Evolutionary conservation across 2,329 filamentous ascomycete genomes (phyloP).

Genomic region (Sporothrix brasiliensis): DNA sequence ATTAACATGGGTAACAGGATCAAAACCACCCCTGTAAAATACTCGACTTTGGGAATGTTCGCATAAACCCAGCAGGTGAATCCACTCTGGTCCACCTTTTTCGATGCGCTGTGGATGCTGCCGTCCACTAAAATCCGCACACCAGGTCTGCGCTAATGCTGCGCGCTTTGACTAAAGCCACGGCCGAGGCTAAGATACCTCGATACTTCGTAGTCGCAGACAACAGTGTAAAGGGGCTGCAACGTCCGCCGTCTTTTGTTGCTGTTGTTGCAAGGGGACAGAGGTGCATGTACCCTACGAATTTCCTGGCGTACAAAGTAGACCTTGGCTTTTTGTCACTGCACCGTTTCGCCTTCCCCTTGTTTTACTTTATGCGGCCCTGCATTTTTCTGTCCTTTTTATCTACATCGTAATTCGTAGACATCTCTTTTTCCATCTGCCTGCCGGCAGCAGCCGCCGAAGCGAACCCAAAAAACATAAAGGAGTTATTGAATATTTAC

Average conservation of each 20-base stretch:
- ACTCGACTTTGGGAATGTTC: background rate
- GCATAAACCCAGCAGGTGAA: background rate
- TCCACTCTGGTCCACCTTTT: background rate
- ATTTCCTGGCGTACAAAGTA: too few species aligned
- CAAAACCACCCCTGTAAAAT: background rate
- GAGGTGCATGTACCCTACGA: too few species aligned
- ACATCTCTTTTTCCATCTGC: too few species aligned
- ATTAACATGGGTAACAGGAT: background rate
- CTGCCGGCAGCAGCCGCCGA: too few species aligned
- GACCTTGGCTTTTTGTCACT: too few species aligned
- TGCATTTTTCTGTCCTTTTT: too few species aligned
- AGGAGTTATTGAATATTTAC: too few species aligned
- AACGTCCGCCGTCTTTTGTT: background rate
- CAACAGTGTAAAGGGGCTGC: background rate
- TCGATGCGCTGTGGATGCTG: background rate
- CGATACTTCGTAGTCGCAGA: too few species aligned
- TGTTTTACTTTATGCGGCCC: too few species aligned
- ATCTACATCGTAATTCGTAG: too few species aligned
- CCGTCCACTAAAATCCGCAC: constrained; percentile 1
- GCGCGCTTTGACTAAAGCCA: constrained; percentile 8
- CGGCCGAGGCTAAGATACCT: background rate
- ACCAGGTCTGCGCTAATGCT: background rate
- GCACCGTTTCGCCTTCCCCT: too few species aligned
- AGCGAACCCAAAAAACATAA: too few species aligned
- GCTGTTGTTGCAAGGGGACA: background rate